Percentiles rank a stretch among this genome's conserved stretches.
Conservation (phyloP, 257 asterid species). For the Pogostemon cablin region DNA sequence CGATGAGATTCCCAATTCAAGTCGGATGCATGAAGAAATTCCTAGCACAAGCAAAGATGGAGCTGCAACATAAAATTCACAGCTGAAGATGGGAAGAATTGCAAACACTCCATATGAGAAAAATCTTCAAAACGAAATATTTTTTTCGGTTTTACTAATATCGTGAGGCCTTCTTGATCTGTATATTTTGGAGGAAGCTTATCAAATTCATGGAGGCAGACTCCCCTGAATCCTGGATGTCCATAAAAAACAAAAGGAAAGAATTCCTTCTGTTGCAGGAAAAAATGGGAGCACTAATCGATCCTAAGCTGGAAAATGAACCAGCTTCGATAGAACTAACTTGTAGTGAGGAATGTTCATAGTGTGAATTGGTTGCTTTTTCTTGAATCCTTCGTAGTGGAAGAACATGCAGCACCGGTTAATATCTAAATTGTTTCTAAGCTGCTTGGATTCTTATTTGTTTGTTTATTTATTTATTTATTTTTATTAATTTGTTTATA, state of each 20-base stretch:
- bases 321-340: slow-evolving; percentile 21
- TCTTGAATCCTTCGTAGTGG: neutral
- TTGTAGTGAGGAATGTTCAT: slow-evolving; percentile 17
- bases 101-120: slow-evolving; percentile 14
- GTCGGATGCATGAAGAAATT: slow-evolving; percentile 26
- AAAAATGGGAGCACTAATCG: slow-evolving; percentile 6
- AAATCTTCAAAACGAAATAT: slow-evolving; percentile 4
- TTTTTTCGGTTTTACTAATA: slow-evolving; percentile 5
- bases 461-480: too few relatives aligned
- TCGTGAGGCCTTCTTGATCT: slow-evolving; percentile 5
- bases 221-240: slow-evolving; percentile 14
- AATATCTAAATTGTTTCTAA: neutral
- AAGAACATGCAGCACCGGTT: slow-evolving; percentile 15
- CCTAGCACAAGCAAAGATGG: slow-evolving; percentile 32
- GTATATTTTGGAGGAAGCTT: slow-evolving; percentile 38
- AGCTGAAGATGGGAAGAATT: slow-evolving; percentile 23
- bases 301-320: slow-evolving; percentile 1
- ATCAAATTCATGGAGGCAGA: neutral
- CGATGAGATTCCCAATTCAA: slow-evolving; percentile 29
- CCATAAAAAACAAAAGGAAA: neutral
- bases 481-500: too few relatives aligned
- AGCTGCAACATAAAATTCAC: slow-evolving; percentile 28
- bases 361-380: neutral
- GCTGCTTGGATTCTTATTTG: too few relatives aligned
- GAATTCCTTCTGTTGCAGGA: neutral